Evolutionary conservation across 306 rosid genomes (phyloP).

Genomic region (Cicer pinnatifidum): DNA sequence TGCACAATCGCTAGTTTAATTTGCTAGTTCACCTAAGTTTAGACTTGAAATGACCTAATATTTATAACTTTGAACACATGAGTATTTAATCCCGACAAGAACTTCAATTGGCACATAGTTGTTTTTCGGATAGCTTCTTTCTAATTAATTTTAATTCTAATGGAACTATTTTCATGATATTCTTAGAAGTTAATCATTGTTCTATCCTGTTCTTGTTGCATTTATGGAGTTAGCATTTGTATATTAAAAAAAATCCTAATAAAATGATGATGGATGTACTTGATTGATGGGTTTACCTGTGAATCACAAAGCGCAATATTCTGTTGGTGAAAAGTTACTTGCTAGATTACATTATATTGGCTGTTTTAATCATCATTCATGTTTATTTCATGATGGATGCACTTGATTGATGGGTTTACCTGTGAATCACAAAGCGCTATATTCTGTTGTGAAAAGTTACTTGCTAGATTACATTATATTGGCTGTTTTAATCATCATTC

Average conservation of each 20-base stretch:
- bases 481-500: background rate
- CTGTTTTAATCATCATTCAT: background rate
- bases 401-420: too few species aligned
- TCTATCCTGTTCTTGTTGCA: background rate
- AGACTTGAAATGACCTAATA: background rate
- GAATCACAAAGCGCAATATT: slow-evolving; percentile 10
- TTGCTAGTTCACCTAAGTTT: background rate
- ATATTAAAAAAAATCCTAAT: slow-evolving; percentile 3
- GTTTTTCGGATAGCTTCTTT: background rate
- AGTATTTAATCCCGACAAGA: background rate
- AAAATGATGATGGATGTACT: background rate
- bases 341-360: background rate
- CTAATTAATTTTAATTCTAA: slow-evolving; percentile 3
- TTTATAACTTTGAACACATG: background rate
- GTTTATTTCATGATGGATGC: too few species aligned
- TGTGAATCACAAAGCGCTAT: too few species aligned
- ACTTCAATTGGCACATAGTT: background rate
- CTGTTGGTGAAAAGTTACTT: slow-evolving; percentile 2
- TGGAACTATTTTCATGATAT: background rate
- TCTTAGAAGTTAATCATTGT: background rate
- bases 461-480: background rate
- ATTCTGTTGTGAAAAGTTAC: background rate
- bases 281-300: slow-evolving; percentile 17
- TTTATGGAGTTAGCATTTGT: slow-evolving; percentile 6
- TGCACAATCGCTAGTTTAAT: background rate